Percentiles rank a stretch among this genome's conserved stretches.
Evolutionary conservation across 1,284 basidiomycete species (phyloP).

Genomic region (Leccinum glutinopallens): DNA sequence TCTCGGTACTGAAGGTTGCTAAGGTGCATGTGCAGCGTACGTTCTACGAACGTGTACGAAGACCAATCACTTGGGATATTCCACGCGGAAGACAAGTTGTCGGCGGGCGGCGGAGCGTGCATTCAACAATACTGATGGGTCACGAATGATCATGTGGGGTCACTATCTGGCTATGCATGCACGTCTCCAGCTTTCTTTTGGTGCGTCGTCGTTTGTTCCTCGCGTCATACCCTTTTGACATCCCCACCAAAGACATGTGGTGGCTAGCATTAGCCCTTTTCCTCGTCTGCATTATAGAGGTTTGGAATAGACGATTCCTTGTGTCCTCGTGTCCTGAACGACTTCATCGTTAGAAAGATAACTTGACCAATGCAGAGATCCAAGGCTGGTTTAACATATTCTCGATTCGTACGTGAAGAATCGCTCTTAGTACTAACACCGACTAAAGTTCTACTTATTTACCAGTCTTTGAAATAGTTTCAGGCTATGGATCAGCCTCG

Average conservation of each 20-base stretch:
- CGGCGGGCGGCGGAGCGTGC: slow-evolving; percentile 46
- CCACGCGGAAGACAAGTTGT: slow-evolving; percentile 49
- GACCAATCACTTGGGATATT: slow-evolving; percentile 85
- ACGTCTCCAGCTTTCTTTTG: slow-evolving; percentile 86
- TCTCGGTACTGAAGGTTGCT: not conserved
- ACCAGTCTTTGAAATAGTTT: slow-evolving; percentile 84
- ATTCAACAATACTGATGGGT: slow-evolving; percentile 45
- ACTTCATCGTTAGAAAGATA: slow-evolving; percentile 46
- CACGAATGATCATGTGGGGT: slow-evolving; percentile 69
- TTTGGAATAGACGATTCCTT: slow-evolving; percentile 35
- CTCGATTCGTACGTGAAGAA: slow-evolving; percentile 56
- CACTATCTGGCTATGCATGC: slow-evolving; percentile 80
- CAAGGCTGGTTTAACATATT: slow-evolving; percentile 81
- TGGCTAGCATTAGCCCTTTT: slow-evolving; percentile 82
- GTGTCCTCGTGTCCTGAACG: slow-evolving; percentile 8
- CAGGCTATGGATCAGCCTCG: slow-evolving; percentile 87
- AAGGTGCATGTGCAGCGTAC: slow-evolving; percentile 57
- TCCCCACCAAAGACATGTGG: slow-evolving; percentile 73
- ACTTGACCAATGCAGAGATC: slow-evolving; percentile 54
- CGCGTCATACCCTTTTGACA: slow-evolving; percentile 1
- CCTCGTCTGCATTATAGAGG: slow-evolving; percentile 87
- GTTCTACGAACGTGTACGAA: slow-evolving; percentile 99
- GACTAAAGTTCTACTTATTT: not conserved
- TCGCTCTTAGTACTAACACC: not conserved
- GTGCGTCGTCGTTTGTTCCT: slow-evolving; percentile 40